Percentiles rank a stretch among this genome's conserved stretches.
Evolutionary conservation across 805 yeast species (phyloP).

Genomic region (Hermanozyma aechmeae): DNA sequence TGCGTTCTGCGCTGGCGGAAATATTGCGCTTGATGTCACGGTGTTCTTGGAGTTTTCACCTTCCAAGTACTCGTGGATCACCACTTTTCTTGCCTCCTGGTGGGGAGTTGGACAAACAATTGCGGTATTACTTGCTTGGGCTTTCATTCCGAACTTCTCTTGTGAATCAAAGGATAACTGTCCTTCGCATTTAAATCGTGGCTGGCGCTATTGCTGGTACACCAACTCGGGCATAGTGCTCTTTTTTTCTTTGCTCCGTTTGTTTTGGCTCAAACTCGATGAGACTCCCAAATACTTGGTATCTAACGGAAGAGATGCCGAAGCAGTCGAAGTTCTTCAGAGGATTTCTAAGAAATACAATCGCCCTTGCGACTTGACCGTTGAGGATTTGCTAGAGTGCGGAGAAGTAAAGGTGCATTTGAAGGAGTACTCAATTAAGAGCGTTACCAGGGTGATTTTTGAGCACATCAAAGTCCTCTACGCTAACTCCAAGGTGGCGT

Average conservation of each 20-base stretch:
- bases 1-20: constrained; percentile 46
- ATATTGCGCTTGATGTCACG: constrained; percentile 45
- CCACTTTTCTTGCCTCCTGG: constrained; percentile 37
- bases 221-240: constrained; percentile 5
- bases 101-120: constrained; percentile 60
- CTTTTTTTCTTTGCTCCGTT: constrained; percentile 2
- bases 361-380: constrained; percentile 6
- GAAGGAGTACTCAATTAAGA: too few species aligned
- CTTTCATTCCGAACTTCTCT: constrained; percentile 32
- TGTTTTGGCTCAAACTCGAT: constrained; percentile 2
- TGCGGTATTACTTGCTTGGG: constrained; percentile 46
- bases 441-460: too few species aligned
- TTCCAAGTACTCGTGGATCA: constrained; percentile 38
- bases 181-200: constrained; percentile 3
- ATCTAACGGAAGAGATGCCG: constrained; percentile 5
- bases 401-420: constrained; percentile 7
- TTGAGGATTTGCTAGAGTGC: constrained; percentile 5
- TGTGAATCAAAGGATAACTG: constrained; percentile 18
- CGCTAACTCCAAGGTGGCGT: constrained; percentile 2
- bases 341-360: constrained; percentile 6
- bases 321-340: constrained; percentile 4
- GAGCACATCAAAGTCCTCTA: constrained; percentile 3
- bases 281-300: constrained; percentile 8
- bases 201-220: constrained; percentile 8
- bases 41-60: constrained; percentile 48